phyloP scores from a whole-genome alignment of 371 early-diverging fungal species.

The Nematocida parisii region DNA sequence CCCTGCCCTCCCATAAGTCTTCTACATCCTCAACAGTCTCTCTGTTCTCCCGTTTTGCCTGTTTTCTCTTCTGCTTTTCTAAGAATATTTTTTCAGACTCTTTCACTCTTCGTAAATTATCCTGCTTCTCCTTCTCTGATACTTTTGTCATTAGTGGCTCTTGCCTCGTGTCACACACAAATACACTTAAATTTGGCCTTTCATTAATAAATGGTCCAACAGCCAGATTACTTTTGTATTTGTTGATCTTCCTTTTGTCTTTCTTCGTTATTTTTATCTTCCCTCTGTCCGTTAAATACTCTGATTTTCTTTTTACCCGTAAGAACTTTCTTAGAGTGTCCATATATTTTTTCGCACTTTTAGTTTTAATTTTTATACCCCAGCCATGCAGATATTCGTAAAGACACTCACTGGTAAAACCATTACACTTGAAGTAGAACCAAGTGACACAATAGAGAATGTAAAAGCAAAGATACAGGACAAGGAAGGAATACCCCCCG shows the following conservation, averaged over 20 bases:
- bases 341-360: slow-evolving; percentile 40
- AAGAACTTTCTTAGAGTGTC: slow-evolving; percentile 45
- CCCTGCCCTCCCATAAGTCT: slow-evolving; percentile 44
- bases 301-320: slow-evolving; percentile 56
- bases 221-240: slow-evolving; percentile 28
- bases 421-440: slow-evolving; percentile 91
- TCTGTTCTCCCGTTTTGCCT: neutral
- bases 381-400: slow-evolving; percentile 81
- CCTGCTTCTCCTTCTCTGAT: slow-evolving; percentile 10
- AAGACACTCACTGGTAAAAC: slow-evolving; percentile 97
- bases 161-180: slow-evolving; percentile 22
- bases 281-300: slow-evolving; percentile 49
- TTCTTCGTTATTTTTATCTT: slow-evolving; percentile 37
- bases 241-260: slow-evolving; percentile 44
- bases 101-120: slow-evolving; percentile 13
- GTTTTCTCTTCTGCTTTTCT: slow-evolving; percentile 49
- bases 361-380: slow-evolving; percentile 53
- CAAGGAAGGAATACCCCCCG: slow-evolving; percentile 97
- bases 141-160: slow-evolving; percentile 31
- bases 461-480: slow-evolving; percentile 95
- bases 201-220: slow-evolving; percentile 24
- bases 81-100: slow-evolving; percentile 7
- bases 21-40: slow-evolving; percentile 39
- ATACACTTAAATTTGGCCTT: slow-evolving; percentile 14
- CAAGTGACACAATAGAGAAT: slow-evolving; percentile 86